Conservation (phyloP, 148 eudicot genomes). For the Oxyria digyna region DNA sequence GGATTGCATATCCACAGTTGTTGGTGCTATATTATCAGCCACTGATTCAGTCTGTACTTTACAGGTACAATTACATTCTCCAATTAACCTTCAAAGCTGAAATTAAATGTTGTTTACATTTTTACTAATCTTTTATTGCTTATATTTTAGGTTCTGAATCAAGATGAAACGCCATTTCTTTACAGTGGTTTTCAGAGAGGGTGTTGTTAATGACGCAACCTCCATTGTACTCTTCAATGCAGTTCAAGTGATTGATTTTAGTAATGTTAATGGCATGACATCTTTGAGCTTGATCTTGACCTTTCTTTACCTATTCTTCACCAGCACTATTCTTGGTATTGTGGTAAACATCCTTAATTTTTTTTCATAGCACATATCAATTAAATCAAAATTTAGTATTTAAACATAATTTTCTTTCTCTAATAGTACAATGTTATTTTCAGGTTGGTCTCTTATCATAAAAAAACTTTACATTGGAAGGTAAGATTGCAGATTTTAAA, state of each 20-base stretch:
- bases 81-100: not conserved
- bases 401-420: not conserved
- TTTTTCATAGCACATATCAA: not conserved
- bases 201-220: constrained; percentile 95
- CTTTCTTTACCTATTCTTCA: constrained; percentile 59
- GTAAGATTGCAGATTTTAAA: constrained; percentile 9
- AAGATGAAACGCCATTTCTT: constrained; percentile 84
- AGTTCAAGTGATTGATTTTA: constrained; percentile 60
- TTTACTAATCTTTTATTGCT: not conserved
- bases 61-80: constrained; percentile 9
- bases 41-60: constrained; percentile 25
- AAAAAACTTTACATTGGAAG: constrained; percentile 58
- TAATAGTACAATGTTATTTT: too few species aligned
- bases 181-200: constrained; percentile 90
- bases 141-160: constrained; percentile 69
- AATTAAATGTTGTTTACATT: not conserved
- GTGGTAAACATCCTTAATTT: constrained; percentile 22
- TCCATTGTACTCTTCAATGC: constrained; percentile 92
- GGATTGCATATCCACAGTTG: constrained; percentile 8
- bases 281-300: constrained; percentile 59
- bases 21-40: constrained; percentile 23
- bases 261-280: constrained; percentile 31
- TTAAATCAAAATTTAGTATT: not conserved
- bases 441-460: constrained; percentile 48
- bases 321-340: constrained; percentile 68